Evolutionary conservation across 495 filamentous ascomycete genomes (phyloP), one percentile per base, ranked within the genome.

Genomic region (Penicillium odoratum): DNA sequence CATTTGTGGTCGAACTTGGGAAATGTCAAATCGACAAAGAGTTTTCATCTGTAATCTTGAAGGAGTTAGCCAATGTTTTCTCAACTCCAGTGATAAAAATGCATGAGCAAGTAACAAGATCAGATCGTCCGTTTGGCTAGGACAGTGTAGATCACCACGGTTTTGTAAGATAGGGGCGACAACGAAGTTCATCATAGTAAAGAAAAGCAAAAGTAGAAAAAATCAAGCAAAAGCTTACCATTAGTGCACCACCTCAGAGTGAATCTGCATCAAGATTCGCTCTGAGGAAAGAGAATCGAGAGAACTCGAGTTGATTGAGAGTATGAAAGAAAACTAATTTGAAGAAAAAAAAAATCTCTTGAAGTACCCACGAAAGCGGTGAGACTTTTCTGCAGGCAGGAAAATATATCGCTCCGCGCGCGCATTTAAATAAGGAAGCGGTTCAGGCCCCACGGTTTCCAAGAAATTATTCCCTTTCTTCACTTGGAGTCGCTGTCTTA

Each of bases 121-220:
- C 89, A 92, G 88, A 80, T 68, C 77, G 87, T 90, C 91, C 85
- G 81, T 95, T 95, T 93, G 91, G 91, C 87, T 75, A 82, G 79
- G 90, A 92, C 88, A 84, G 88, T 40, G 74, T 89, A 91, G 87
- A 75, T 94, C 91, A 93, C 88, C 91, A 95, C 73, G 67, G 71
- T 75, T 71, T 79, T 76, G 87, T 93, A 83, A 85, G 90, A 92
- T 92, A 90, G 90, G 90, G 90, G 90, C 90, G 90, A 93, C 90
- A 94, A 83, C 79, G 77, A 79, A 74, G 78, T 80, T 94, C 90
- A 93, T 94, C 90, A 91, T 85, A 68, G 71, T 73, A 77, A 56
- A 65, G 8, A 50, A 59, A 60, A 58, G 53, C 30, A 28, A 61
- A 53, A 48, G 7, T 31, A 42, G 56, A 60, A 53, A 49, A 34